A percentile compares a stretch with the other conserved stretches of the same genome.
Evolutionary conservation across 2,329 filamentous ascomycete genomes (phyloP).

Genomic region (Stemphylium beticola): DNA sequence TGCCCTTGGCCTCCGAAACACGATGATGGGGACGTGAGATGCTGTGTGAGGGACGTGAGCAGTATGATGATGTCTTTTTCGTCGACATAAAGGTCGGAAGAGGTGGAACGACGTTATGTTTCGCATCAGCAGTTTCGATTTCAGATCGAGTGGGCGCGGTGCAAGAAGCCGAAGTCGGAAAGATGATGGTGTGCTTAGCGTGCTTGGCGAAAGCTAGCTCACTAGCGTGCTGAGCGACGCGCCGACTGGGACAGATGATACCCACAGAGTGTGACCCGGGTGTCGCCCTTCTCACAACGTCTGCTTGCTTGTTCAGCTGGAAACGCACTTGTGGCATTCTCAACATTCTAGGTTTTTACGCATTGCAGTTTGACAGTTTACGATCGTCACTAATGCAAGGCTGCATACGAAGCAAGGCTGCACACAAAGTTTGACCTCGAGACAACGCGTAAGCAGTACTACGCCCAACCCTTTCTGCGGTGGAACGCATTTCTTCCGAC

Average conservation of each 20-base stretch:
- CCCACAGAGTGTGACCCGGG: too few species aligned
- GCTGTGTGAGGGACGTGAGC: not conserved
- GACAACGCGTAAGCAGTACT: not conserved
- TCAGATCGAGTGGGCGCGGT: not conserved
- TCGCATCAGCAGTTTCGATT: not conserved
- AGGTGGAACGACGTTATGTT: not conserved
- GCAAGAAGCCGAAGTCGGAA: not conserved
- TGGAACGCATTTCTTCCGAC: not conserved
- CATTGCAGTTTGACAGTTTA: not conserved
- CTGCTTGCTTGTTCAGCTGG: not conserved
- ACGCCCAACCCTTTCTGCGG: not conserved
- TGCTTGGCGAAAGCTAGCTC: not conserved
- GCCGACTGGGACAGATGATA: not conserved
- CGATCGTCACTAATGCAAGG: not conserved
- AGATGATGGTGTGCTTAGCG: not conserved
- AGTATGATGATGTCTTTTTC: not conserved
- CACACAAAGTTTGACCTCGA: not conserved
- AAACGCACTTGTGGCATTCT: not conserved
- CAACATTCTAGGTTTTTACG: not conserved
- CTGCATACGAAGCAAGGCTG: not conserved
- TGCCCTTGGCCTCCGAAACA: slow-evolving; percentile 4
- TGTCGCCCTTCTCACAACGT: not conserved
- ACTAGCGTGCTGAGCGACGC: not conserved
- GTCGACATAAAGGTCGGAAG: not conserved
- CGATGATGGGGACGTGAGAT: not conserved